Evolutionary conservation across 164 flowering plant genomes (phyloP).

Genomic region (Litsea cubeba): DNA sequence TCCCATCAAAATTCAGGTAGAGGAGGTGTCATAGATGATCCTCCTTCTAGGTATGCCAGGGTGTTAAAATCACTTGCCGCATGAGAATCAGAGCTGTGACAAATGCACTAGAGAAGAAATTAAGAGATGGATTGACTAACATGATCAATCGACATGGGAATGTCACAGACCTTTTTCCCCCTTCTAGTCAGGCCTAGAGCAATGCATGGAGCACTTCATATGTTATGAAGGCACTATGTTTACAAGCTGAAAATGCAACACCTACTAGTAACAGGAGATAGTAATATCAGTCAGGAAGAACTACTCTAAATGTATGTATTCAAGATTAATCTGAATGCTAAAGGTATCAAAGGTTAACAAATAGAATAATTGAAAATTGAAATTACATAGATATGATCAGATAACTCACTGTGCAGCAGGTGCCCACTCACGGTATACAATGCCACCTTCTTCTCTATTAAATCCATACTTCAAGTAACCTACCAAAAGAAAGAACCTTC

Average conservation of each 20-base stretch:
- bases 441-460: conserved; percentile 69
- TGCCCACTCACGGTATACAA: conserved; percentile 96
- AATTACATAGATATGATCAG: conserved; percentile 1
- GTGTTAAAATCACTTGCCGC: neutral
- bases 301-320: neutral
- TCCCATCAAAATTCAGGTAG: neutral
- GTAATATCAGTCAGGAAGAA: neutral
- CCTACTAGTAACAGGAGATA: neutral
- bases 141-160: neutral
- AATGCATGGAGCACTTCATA: neutral
- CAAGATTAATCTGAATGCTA: neutral
- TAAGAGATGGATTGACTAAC: neutral
- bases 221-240: neutral
- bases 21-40: neutral
- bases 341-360: neutral
- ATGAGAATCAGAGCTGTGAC: neutral
- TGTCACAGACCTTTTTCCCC: neutral
- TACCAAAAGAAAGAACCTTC: conserved; percentile 18
- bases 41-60: neutral
- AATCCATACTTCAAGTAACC: conserved; percentile 90
- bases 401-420: conserved; percentile 89
- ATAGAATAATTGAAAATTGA: neutral
- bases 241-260: too few species aligned
- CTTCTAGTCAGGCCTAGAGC: neutral
- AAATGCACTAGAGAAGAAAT: neutral